phyloP scores from a whole-genome alignment of 192 early-diverging fungal genomes.

The Rhizoclosmatium sp. region DNA sequence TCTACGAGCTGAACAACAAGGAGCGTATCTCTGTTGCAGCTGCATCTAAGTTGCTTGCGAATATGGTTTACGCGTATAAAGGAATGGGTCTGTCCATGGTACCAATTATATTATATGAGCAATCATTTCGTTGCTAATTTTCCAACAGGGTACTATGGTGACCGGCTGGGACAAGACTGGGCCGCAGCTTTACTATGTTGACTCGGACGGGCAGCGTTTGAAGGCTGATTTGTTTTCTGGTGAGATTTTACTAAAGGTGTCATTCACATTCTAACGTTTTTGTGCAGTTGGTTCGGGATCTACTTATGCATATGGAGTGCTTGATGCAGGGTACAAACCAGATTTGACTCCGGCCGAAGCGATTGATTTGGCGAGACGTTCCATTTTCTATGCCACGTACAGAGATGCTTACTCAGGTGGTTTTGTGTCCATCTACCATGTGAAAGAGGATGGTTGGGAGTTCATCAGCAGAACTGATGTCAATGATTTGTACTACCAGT shows the following conservation, averaged over 20 bases:
- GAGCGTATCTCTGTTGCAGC: slow-evolving; percentile 98
- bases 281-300: slow-evolving; percentile 91
- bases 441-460: slow-evolving; percentile 90
- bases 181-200: slow-evolving; percentile 94
- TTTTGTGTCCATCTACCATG: slow-evolving; percentile 89
- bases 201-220: slow-evolving; percentile 91
- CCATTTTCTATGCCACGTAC: slow-evolving; percentile 96
- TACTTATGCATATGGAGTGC: slow-evolving; percentile 97
- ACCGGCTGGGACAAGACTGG: slow-evolving; percentile 98
- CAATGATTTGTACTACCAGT: slow-evolving; percentile 77
- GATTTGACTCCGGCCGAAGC: slow-evolving; percentile 88
- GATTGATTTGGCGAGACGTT: slow-evolving; percentile 85
- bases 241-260: not conserved
- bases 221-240: slow-evolving; percentile 86
- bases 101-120: not conserved
- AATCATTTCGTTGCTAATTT: slow-evolving; percentile 11
- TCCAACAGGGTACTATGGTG: slow-evolving; percentile 90
- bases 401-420: slow-evolving; percentile 95
- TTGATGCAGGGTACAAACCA: slow-evolving; percentile 86
- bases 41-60: slow-evolving; percentile 94
- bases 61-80: slow-evolving; percentile 98
- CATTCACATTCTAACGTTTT: not conserved
- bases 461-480: slow-evolving; percentile 86
- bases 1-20: slow-evolving; percentile 98
- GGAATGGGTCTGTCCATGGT: slow-evolving; percentile 99